These are phyloP conservation scores for Termitomyces heimii DNA, from an alignment of 768 basidiomycete genomes.

Conservation along the genomic window DNA sequence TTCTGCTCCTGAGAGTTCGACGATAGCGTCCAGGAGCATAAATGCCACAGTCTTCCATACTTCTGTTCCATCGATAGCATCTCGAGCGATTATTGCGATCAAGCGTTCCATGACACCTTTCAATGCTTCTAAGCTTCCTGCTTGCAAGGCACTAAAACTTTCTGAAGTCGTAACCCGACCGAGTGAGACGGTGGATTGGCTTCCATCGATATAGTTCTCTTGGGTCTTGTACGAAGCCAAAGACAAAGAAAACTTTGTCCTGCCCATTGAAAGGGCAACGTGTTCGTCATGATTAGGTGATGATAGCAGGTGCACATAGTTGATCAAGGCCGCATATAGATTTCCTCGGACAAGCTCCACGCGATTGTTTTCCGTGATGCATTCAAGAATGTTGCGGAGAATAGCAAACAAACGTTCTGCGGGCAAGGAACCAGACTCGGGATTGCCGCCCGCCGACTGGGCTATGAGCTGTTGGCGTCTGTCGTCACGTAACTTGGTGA, in stretches of 20 bases:
- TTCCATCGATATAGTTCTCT: constrained; percentile 35
- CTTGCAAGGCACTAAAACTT: constrained; percentile 37
- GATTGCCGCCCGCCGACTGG: constrained; percentile 58
- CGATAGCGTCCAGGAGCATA: constrained; percentile 78
- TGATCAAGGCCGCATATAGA: constrained; percentile 87
- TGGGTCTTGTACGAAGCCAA: constrained; percentile 33
- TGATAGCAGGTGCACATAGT: constrained; percentile 77
- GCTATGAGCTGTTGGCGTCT: constrained; percentile 63
- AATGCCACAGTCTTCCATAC: constrained; percentile 98
- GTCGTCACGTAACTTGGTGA: constrained; percentile 87
- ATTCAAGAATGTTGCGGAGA: constrained; percentile 68
- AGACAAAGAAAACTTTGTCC: constrained; percentile 17
- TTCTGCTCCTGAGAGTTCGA: constrained; percentile 64
- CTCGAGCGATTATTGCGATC: constrained; percentile 69
- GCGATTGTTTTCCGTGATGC: constrained; percentile 68
- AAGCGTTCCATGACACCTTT: constrained; percentile 68
- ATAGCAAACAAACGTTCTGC: constrained; percentile 74
- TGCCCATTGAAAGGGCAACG: neutral
- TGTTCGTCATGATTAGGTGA: constrained; percentile 21
- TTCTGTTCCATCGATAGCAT: constrained; percentile 91
- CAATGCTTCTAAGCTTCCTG: constrained; percentile 60
- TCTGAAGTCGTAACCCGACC: constrained; percentile 14
- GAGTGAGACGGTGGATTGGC: constrained; percentile 27
- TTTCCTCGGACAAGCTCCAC: constrained; percentile 89
- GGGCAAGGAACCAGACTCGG: constrained; percentile 64